Percentiles rank a stretch among this genome's conserved stretches.
These are phyloP conservation scores for Bodo saltans DNA, from an alignment of 78 protist genomes.

Conservation along the genomic window DNA sequence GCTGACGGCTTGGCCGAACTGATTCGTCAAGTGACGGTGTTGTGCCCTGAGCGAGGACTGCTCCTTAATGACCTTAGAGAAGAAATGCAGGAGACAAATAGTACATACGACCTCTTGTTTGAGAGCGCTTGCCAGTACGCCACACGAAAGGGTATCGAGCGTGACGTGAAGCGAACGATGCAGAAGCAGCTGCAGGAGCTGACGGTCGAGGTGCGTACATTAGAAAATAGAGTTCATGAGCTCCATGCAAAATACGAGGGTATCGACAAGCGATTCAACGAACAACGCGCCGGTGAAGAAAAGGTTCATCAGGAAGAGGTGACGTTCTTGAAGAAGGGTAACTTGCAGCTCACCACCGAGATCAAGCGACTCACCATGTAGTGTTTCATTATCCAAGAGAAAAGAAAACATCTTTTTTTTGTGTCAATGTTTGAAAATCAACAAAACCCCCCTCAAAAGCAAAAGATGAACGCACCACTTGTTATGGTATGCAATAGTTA, in stretches of 20 bases:
- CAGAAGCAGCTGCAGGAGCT: constrained; percentile 1
- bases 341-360: constrained; percentile 15
- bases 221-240: not conserved
- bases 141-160: constrained; percentile 12
- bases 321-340: constrained; percentile 7
- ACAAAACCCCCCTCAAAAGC: not conserved
- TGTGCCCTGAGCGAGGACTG: constrained; percentile 9
- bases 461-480: not conserved
- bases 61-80: not conserved
- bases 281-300: not conserved
- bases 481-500: too few species aligned
- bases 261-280: not conserved
- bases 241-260: not conserved
- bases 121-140: not conserved
- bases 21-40: constrained; percentile 15
- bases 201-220: not conserved
- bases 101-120: not conserved
- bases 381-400: not conserved
- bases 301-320: constrained; percentile 8
- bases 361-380: constrained; percentile 11
- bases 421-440: not conserved
- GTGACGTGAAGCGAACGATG: constrained; percentile 1
- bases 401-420: not conserved
- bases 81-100: not conserved
- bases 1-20: not conserved